Conservation (phyloP, 257 asterid species). For the Misopates orontium region DNA sequence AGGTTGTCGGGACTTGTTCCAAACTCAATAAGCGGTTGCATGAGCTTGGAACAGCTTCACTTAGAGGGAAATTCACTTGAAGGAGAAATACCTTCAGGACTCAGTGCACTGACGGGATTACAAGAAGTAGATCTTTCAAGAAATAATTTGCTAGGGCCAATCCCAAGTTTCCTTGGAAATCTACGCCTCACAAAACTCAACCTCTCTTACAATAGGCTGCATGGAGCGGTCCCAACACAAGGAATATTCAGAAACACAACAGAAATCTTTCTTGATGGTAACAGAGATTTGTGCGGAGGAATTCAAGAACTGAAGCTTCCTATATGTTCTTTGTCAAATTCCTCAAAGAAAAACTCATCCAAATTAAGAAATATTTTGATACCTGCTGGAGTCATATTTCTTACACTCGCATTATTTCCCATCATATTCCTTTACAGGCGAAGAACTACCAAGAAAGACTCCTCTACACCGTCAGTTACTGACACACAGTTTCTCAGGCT, state of each 20-base stretch:
- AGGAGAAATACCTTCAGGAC: slow-evolving; percentile 30
- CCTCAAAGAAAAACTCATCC: not conserved
- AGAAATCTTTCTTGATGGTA: slow-evolving; percentile 16
- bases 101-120: slow-evolving; percentile 30
- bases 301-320: slow-evolving; percentile 10
- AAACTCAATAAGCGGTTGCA: slow-evolving; percentile 19
- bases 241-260: slow-evolving; percentile 18
- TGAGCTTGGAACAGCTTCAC: slow-evolving; percentile 13
- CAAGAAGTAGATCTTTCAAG: slow-evolving; percentile 29
- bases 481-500: slow-evolving; percentile 10
- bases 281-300: slow-evolving; percentile 27
- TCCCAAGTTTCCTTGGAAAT: slow-evolving; percentile 20
- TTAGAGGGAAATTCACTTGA: slow-evolving; percentile 15
- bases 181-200: slow-evolving; percentile 14
- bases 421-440: not conserved
- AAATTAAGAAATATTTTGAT: slow-evolving; percentile 3
- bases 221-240: slow-evolving; percentile 16
- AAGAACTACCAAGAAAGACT: not conserved
- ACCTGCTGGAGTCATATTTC: not conserved
- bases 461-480: not conserved
- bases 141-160: slow-evolving; percentile 28
- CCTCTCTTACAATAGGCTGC: slow-evolving; percentile 29
- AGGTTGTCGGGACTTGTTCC: slow-evolving; percentile 32
- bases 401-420: not conserved
- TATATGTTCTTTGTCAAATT: not conserved